These are phyloP conservation scores for Kewa caespitosa DNA, from an alignment of 179 eudicot species.

Conservation along the genomic window DNA sequence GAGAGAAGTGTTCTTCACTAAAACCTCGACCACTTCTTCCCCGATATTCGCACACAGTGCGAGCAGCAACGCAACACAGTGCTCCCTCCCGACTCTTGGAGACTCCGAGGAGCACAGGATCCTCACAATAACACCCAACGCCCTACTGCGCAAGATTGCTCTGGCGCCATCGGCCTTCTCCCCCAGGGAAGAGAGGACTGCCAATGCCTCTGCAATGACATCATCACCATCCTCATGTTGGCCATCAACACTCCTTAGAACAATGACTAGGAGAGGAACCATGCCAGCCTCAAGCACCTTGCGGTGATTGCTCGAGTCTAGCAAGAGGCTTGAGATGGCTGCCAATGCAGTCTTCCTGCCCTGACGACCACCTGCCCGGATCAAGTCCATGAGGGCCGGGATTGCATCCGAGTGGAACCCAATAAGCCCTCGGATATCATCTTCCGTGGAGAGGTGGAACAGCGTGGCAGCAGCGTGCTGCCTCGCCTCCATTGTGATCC, in stretches of 20 bases:
- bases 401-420: constrained; percentile 54
- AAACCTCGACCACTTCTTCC: constrained; percentile 65
- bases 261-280: constrained; percentile 48
- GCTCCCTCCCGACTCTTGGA: constrained; percentile 53
- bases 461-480: constrained; percentile 75
- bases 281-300: constrained; percentile 55
- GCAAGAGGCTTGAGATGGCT: constrained; percentile 59
- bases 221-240: constrained; percentile 59
- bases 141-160: constrained; percentile 43
- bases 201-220: constrained; percentile 52
- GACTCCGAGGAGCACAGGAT: constrained; percentile 41
- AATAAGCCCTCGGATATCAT: constrained; percentile 54
- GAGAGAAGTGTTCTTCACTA: constrained; percentile 64
- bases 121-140: constrained; percentile 34
- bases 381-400: constrained; percentile 53
- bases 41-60: constrained; percentile 58
- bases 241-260: constrained; percentile 39
- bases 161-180: constrained; percentile 59
- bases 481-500: constrained; percentile 59
- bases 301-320: constrained; percentile 52
- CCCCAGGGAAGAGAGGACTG: constrained; percentile 59
- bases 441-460: constrained; percentile 76
- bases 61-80: constrained; percentile 61
- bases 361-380: constrained; percentile 47
- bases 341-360: constrained; percentile 68